These are phyloP conservation scores for Leishmania aethiopica DNA, from an alignment of 208 protist genomes.

Conservation along the genomic window DNA sequence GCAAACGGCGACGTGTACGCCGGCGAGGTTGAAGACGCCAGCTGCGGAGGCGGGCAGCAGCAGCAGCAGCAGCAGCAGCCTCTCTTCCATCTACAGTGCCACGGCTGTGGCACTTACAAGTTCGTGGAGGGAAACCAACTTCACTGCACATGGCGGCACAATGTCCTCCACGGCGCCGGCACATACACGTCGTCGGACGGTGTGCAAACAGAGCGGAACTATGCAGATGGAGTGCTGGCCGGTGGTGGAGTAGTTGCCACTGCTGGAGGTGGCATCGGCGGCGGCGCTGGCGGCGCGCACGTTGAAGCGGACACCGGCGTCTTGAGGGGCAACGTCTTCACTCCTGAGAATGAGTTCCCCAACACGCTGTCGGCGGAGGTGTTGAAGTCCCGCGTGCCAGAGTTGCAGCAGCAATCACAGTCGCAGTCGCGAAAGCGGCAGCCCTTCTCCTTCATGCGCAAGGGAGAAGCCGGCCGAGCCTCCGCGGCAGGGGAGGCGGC, in stretches of 20 bases:
- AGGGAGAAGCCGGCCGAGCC: slow-evolving; percentile 41
- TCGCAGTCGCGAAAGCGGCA: slow-evolving; percentile 26
- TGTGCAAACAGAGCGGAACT: slow-evolving; percentile 46
- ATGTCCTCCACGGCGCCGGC: slow-evolving; percentile 76
- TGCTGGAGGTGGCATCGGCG: background rate
- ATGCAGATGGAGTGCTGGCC: slow-evolving; percentile 66
- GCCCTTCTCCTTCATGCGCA: slow-evolving; percentile 53
- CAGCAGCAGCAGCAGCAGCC: background rate
- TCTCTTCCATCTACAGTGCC: slow-evolving; percentile 53
- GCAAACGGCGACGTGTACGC: slow-evolving; percentile 72
- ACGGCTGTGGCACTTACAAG: slow-evolving; percentile 69
- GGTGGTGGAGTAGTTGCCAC: background rate
- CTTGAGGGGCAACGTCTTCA: slow-evolving; percentile 43
- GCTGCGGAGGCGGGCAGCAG: background rate
- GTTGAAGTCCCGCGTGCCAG: slow-evolving; percentile 35
- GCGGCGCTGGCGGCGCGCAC: background rate
- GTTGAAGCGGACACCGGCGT: slow-evolving; percentile 1
- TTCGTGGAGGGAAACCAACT: slow-evolving; percentile 79
- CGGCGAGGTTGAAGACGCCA: slow-evolving; percentile 61
- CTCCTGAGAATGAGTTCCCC: slow-evolving; percentile 76
- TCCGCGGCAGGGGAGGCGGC: slow-evolving; percentile 4
- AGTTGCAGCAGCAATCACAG: slow-evolving; percentile 1
- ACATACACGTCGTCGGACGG: slow-evolving; percentile 55
- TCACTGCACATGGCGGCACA: slow-evolving; percentile 77
- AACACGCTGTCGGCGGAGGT: slow-evolving; percentile 69